Conservation (phyloP, 305 asterid species). For the Fraxinus nigra region DNA sequence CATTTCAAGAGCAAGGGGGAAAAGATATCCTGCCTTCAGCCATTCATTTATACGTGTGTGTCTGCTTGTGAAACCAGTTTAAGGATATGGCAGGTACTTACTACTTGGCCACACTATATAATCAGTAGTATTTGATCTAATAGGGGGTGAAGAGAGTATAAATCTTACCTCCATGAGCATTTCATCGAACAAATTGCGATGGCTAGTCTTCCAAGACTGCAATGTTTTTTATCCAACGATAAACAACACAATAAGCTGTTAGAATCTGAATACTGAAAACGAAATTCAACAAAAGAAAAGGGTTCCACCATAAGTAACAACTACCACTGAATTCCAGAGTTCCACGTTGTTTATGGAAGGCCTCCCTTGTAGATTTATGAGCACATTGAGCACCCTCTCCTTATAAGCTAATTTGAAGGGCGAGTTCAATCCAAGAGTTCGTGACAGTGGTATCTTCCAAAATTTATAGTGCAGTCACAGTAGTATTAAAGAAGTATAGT, state of each 20-base stretch:
- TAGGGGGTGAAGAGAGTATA: too few relatives aligned
- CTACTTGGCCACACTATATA: too few relatives aligned
- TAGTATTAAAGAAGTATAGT: neutral
- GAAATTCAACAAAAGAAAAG: neutral
- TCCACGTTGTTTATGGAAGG: neutral
- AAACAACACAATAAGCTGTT: neutral
- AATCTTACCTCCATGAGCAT: neutral
- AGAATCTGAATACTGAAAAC: neutral
- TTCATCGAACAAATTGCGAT: neutral
- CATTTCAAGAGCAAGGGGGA: too few relatives aligned
- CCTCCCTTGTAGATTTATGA: neutral
- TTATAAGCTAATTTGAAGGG: neutral
- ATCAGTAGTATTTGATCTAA: too few relatives aligned
- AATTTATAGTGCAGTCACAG: neutral
- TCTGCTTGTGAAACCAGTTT: too few relatives aligned
- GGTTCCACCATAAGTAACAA: neutral
- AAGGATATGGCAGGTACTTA: too few relatives aligned
- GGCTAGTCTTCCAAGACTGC: neutral
- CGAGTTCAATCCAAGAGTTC: neutral
- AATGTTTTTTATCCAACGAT: neutral
- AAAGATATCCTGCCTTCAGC: too few relatives aligned
- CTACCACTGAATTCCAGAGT: neutral
- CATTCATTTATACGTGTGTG: too few relatives aligned
- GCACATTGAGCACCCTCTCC: neutral
- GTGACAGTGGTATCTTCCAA: neutral